Percentiles rank a stretch among this genome's conserved stretches.
phyloP scores from a whole-genome alignment of 805 yeast genomes.

The Suhomyces sp. region DNA sequence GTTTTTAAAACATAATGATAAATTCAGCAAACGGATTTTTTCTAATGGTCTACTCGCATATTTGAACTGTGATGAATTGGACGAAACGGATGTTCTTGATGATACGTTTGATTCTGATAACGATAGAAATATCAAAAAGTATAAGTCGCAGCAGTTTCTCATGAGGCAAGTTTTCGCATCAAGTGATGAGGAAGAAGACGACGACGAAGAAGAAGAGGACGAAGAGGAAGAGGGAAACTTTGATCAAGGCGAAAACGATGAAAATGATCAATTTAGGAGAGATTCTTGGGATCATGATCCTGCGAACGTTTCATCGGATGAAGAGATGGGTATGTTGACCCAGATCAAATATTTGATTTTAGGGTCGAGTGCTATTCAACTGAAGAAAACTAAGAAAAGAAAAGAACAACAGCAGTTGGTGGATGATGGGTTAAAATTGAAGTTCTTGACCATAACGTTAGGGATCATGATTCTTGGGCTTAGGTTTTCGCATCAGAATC shows the following conservation, averaged over 20 bases:
- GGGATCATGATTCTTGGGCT: conserved; percentile 43
- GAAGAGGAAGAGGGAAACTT: conserved; percentile 11
- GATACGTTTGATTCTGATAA: conserved; percentile 10
- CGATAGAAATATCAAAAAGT: conserved; percentile 29
- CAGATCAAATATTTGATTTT: conserved; percentile 36
- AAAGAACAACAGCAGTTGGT: conserved; percentile 26
- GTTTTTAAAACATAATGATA: conserved; percentile 26
- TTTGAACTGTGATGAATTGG: conserved; percentile 21
- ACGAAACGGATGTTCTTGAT: conserved; percentile 12
- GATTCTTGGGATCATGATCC: conserved; percentile 7
- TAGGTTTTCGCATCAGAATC: conserved; percentile 29
- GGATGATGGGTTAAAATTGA: conserved; percentile 42
- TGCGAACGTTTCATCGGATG: conserved; percentile 13
- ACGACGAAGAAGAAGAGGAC: conserved; percentile 14
- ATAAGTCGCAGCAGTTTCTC: conserved; percentile 35
- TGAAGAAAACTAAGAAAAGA: conserved; percentile 12
- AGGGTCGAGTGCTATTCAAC: conserved; percentile 20
- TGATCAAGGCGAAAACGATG: conserved; percentile 15
- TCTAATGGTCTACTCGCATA: conserved; percentile 28
- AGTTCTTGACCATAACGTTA: conserved; percentile 41
- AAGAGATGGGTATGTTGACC: conserved; percentile 30
- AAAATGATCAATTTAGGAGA: conserved; percentile 1
- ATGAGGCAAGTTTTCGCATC: conserved; percentile 8
- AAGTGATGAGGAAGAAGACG: conserved; percentile 14
- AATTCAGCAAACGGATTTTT: conserved; percentile 24